Evolutionary conservation across 164 flowering plant genomes (phyloP).

Genomic region (Litsea cubeba): DNA sequence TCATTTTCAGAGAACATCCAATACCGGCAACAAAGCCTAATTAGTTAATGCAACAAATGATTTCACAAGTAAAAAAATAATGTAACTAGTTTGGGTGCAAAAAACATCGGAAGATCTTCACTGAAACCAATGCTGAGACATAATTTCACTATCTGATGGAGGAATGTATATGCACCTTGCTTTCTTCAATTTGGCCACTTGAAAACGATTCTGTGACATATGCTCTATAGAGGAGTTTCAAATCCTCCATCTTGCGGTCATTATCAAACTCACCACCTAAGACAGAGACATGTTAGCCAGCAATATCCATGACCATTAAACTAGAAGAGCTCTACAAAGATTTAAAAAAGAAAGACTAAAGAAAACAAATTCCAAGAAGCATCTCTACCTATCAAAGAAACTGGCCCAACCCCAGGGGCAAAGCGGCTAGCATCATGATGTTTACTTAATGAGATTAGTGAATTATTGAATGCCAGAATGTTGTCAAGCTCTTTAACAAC

Average conservation of each 20-base stretch:
- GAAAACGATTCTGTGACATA: conserved; percentile 73
- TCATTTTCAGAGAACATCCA: too few species aligned
- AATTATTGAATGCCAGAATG: conserved; percentile 57
- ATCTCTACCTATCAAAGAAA: conserved; percentile 66
- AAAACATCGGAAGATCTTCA: neutral
- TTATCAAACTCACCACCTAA: conserved; percentile 91
- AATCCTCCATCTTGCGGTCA: conserved; percentile 78
- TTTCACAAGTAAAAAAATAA: too few species aligned
- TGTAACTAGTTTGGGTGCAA: too few species aligned
- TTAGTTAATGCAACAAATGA: too few species aligned
- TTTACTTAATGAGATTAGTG: conserved; percentile 54
- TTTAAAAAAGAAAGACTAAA: too few species aligned
- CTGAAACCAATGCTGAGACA: conserved; percentile 3
- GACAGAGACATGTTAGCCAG: conserved; percentile 6
- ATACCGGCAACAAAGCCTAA: too few species aligned
- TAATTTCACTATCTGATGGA: neutral
- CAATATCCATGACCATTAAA: neutral
- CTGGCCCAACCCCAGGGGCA: conserved; percentile 81
- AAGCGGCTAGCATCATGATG: conserved; percentile 59
- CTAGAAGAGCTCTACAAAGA: neutral
- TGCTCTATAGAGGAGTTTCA: conserved; percentile 83
- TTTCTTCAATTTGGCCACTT: conserved; percentile 67
- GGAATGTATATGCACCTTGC: conserved; percentile 45
- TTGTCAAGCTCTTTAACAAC: conserved; percentile 70
- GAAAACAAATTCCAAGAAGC: neutral